Evolutionary conservation across 75 land plant genomes (phyloP).

Genomic region (Cupressus sempervirens): DNA sequence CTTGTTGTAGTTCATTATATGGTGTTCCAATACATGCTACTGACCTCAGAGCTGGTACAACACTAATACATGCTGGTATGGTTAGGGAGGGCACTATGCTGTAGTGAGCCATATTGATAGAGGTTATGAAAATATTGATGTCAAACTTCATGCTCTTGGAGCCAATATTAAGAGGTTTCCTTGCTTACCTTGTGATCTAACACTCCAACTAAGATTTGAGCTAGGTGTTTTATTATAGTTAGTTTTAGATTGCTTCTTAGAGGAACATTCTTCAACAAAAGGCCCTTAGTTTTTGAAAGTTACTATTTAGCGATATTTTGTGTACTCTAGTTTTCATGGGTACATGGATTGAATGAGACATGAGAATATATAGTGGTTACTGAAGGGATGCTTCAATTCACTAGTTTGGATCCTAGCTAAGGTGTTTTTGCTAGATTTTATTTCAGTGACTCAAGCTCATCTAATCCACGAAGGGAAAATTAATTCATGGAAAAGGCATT

Average conservation of each 20-base stretch:
- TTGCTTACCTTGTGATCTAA: slow-evolving; percentile 26
- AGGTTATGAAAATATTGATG: slow-evolving; percentile 63
- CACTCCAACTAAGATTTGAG: slow-evolving; percentile 17
- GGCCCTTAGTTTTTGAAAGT: not conserved
- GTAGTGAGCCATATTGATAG: slow-evolving; percentile 58
- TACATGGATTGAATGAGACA: not conserved
- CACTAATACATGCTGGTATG: slow-evolving; percentile 65
- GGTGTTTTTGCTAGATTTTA: too few relatives aligned
- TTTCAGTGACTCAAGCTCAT: too few relatives aligned
- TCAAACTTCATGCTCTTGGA: slow-evolving; percentile 48
- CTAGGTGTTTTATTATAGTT: slow-evolving; percentile 1
- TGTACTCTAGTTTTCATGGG: not conserved
- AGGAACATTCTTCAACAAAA: not conserved
- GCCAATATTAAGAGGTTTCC: slow-evolving; percentile 39
- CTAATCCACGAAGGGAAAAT: too few relatives aligned
- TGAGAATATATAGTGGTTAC: not conserved
- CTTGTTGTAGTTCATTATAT: slow-evolving; percentile 29
- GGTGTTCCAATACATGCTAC: slow-evolving; percentile 48
- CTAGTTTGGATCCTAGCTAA: too few relatives aligned
- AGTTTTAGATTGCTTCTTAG: not conserved
- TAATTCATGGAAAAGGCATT: too few relatives aligned
- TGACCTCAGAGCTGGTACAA: slow-evolving; percentile 64
- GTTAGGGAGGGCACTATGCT: slow-evolving; percentile 52
- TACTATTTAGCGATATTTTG: not conserved
- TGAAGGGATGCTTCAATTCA: not conserved